A percentile compares a stretch with the other conserved stretches of the same genome.
Evolutionary conservation across 2,329 filamentous ascomycete genomes (phyloP).

Genomic region (Chaetothyriales sp.): DNA sequence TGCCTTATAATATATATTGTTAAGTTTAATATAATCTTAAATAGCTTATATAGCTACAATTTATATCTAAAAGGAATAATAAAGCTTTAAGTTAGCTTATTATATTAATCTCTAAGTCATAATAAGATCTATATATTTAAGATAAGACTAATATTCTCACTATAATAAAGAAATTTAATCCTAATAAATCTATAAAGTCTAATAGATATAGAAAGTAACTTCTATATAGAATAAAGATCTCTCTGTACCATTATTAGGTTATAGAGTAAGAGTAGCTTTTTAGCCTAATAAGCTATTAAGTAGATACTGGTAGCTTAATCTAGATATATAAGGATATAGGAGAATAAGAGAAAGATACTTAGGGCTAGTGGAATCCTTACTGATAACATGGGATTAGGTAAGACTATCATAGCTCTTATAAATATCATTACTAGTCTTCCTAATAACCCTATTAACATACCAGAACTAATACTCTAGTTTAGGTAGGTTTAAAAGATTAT

Average conservation of each 20-base stretch:
- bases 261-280: constrained; percentile 5
- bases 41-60: constrained; percentile 20
- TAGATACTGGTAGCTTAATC: constrained; percentile 6
- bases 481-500: too few relatives aligned
- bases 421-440: constrained; percentile 25
- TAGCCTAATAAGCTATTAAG: not conserved
- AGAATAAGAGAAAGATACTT: constrained; percentile 11
- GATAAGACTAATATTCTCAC: constrained; percentile 20
- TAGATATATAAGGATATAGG: constrained; percentile 10
- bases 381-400: constrained; percentile 30
- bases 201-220: constrained; percentile 23
- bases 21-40: constrained; percentile 12
- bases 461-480: too few relatives aligned
- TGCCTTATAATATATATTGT: not conserved
- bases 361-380: constrained; percentile 25
- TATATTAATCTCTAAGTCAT: constrained; percentile 20
- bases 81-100: constrained; percentile 23
- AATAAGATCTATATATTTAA: constrained; percentile 13
- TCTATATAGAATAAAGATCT: constrained; percentile 22
- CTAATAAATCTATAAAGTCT: constrained; percentile 12
- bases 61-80: constrained; percentile 16
- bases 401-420: constrained; percentile 19
- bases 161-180: constrained; percentile 21
- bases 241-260: constrained; percentile 25
- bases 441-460: constrained; percentile 6